Conservation (phyloP, 1,284 basidiomycete genomes). For the Melampsora americana region DNA sequence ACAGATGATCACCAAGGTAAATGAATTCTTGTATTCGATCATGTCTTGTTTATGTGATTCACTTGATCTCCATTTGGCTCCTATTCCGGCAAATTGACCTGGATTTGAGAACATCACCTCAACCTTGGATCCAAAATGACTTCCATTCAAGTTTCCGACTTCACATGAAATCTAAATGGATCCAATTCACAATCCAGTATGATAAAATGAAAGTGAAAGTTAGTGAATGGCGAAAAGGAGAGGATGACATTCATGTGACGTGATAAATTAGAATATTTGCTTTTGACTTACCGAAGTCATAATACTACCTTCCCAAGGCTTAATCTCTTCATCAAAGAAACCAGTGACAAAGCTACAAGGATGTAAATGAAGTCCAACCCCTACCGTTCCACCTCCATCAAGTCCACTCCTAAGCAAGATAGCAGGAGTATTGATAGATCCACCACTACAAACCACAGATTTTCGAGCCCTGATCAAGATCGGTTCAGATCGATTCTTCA, state of each 20-base stretch:
- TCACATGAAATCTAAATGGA: slow-evolving; percentile 46
- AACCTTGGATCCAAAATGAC: slow-evolving; percentile 56
- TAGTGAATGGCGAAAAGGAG: too few relatives aligned
- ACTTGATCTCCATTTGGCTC: slow-evolving; percentile 53
- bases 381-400: slow-evolving; percentile 56
- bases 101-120: slow-evolving; percentile 57
- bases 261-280: slow-evolving; percentile 51
- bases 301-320: slow-evolving; percentile 57
- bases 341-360: slow-evolving; percentile 56
- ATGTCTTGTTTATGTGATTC: slow-evolving; percentile 55
- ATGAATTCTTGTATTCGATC: slow-evolving; percentile 52
- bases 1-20: slow-evolving; percentile 52
- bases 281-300: slow-evolving; percentile 56
- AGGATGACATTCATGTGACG: too few relatives aligned
- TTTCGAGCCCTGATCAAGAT: slow-evolving; percentile 53
- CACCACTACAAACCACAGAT: slow-evolving; percentile 55
- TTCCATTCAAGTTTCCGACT: slow-evolving; percentile 52
- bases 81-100: slow-evolving; percentile 52
- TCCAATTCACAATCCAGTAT: background rate
- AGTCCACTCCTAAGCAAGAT: slow-evolving; percentile 56
- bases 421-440: slow-evolving; percentile 57
- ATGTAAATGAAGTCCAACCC: slow-evolving; percentile 57
- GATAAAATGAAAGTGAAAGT: background rate
- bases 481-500: slow-evolving; percentile 46
- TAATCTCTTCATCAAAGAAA: slow-evolving; percentile 55